Conservation (phyloP, 306 rosid genomes). For the Lotus japonicus region DNA sequence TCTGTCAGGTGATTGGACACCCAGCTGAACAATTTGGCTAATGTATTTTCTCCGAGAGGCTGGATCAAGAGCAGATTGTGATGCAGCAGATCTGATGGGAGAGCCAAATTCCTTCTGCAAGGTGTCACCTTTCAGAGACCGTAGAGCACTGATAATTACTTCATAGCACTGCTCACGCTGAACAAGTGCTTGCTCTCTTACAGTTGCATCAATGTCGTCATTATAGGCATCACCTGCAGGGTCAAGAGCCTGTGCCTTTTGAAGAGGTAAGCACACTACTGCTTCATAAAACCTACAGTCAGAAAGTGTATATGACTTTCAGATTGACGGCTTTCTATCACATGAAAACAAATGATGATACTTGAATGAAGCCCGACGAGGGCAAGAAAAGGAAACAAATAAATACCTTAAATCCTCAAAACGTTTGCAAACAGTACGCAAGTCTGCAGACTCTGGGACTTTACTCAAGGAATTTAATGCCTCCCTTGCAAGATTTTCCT, state of each 20-base stretch:
- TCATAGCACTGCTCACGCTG: constrained; percentile 86
- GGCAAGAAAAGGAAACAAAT: constrained; percentile 1
- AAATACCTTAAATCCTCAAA: constrained; percentile 90
- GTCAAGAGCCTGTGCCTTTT: constrained; percentile 95
- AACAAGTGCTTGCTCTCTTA: constrained; percentile 71
- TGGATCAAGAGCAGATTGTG: constrained; percentile 63
- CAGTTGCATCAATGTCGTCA: constrained; percentile 77
- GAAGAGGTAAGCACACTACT: constrained; percentile 88
- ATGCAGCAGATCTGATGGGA: constrained; percentile 56
- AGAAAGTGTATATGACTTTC: constrained; percentile 8
- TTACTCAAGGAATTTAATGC: constrained; percentile 76
- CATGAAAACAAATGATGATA: background rate
- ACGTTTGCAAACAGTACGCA: constrained; percentile 86
- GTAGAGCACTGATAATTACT: constrained; percentile 75
- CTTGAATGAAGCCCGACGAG: background rate
- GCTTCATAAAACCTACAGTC: constrained; percentile 92
- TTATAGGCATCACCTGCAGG: constrained; percentile 85
- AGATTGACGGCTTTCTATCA: constrained; percentile 19
- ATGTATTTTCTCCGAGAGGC: constrained; percentile 71
- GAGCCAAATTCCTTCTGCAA: constrained; percentile 75
- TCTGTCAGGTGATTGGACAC: constrained; percentile 88
- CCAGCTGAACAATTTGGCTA: constrained; percentile 90
- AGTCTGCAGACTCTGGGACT: constrained; percentile 96
- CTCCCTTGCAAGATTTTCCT: constrained; percentile 82
- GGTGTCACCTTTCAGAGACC: constrained; percentile 66